Evolutionary conservation across 2,329 filamentous ascomycete species (phyloP), one percentile per base, ranked within the genome.

Genomic region (Kalaharituber pfeilii): DNA sequence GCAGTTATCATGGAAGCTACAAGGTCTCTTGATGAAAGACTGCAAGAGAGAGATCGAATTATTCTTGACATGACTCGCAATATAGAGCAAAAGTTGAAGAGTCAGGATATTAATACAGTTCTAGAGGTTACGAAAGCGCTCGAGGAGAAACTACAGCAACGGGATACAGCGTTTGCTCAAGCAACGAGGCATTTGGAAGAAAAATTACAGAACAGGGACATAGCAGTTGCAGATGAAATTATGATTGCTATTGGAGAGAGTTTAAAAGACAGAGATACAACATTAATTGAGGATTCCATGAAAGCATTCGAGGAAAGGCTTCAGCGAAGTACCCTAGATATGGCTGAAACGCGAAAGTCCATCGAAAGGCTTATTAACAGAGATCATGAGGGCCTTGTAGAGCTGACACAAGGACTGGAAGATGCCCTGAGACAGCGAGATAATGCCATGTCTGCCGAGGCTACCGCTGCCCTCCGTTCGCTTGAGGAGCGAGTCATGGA

Each of bases 281-380:
- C 56, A 26, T 26, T 51, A 18, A 51, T 60, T 49, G 53, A 29
- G 20, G 56, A 58, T n/a, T 56, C 57, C 15, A 55, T 57, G 26
- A 54, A 54, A 24, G 53, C 24, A 36, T 49, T 61, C 22, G 50
- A 56, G 47, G 51, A 69, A 25, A 65, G 62, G 63, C 67, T 53
- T 65, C 66, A 36, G 58, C 66, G 25, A 63, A 65, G 3, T 64
- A 67, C 39, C 64, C 68, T 18, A 65, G 66, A 18, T 62, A 68
- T 25, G 73, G 77, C 39, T 75, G 81, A 57, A 67, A 86, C 18
- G 75, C 74, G 58, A 75, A 71, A 54, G 75, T 82, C 53, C 5
- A 72, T 86, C 4, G 77, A 84, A 62, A 76, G 82, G 49, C 76
- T 74, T 6, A 72, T 84, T 22, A 73, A 77, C 57, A 73, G 75